Percentiles rank a stretch among this genome's conserved stretches.
Evolutionary conservation across 2,329 filamentous ascomycete species (phyloP).

Genomic region (Pseudogymnoascus sp.): DNA sequence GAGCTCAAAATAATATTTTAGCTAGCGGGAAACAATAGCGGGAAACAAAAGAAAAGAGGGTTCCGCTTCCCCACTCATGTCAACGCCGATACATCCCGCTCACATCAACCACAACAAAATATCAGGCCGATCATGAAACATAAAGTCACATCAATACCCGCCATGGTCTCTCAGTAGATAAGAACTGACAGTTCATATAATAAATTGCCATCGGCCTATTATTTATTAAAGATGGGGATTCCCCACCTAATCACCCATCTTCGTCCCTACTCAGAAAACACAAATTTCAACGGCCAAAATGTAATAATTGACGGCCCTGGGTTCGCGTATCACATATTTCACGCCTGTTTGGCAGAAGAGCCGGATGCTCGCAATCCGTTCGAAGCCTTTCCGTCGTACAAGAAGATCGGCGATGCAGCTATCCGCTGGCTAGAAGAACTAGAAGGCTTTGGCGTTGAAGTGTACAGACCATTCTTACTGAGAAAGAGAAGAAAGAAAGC

Average conservation of each 20-base stretch:
- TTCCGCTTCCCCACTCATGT: constrained; percentile 7
- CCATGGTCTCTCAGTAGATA: background rate
- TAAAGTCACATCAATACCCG: background rate
- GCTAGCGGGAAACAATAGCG: constrained; percentile 2
- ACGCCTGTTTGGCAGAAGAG: constrained; percentile 42
- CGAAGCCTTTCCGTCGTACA: constrained; percentile 52
- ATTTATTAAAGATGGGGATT: constrained; percentile 48
- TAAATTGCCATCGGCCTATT: background rate
- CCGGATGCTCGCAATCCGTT: constrained; percentile 37
- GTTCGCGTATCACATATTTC: constrained; percentile 66
- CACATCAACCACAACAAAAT: constrained; percentile 1
- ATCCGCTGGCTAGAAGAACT: constrained; percentile 58
- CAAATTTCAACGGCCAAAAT: constrained; percentile 34
- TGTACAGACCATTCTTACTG: constrained; percentile 43
- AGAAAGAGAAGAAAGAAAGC: constrained; percentile 16
- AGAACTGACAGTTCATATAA: background rate
- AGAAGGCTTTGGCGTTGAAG: constrained; percentile 43
- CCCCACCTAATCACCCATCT: constrained; percentile 47
- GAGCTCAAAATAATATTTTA: constrained; percentile 10
- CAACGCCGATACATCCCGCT: constrained; percentile 4
- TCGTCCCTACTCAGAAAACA: constrained; percentile 42
- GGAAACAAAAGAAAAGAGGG: background rate
- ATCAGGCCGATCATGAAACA: background rate
- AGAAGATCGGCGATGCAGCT: constrained; percentile 51
- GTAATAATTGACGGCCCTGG: constrained; percentile 70